Evolutionary conservation across 106 monocot species (phyloP), one percentile per base, ranked within the genome.

Genomic region (Hemerocallis citrina): DNA sequence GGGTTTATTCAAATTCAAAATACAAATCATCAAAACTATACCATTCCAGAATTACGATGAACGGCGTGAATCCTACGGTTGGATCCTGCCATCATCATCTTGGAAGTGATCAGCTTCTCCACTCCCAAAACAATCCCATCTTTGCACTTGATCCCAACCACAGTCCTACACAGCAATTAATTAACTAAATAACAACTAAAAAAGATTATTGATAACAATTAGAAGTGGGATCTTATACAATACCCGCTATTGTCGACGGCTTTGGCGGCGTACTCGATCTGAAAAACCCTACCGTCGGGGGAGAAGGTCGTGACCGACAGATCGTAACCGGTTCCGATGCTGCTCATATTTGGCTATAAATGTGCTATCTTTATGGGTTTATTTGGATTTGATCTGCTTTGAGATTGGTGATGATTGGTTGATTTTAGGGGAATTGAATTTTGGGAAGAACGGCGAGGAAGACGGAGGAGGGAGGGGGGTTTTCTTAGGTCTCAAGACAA

Each of bases 201-300:
- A n/a, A n/a, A n/a, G n/a, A n/a, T n/a, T n/a, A n/a, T 11, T 37
- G 17, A 59, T 48, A 34, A 35, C 7, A 72, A 10, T 9, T 36
- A 51, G 7, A 70, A 13, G 23, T 21, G 41, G 20, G 21, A 47
- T 21, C 5, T 16, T 2, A 44, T 31, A 28, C 17, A 7, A 39
- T 16, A 93, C 93, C 93, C 93, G 73, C 93, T 93, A 70, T 93
- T 89, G 79, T 93, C 93, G 56, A 89, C 93, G 61, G 93, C 93
- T 50, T 93, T 93, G 55, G 88, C 82, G 37, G 93, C 81, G 70
- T 93, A 93, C 82, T 93, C 93, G 77, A 93, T 85, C 85, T 93
- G 93, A 74, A 93, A 93, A 57, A 93, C 89, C 33, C 93, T 75
- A 14, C 93, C 93, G 49, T 93, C 93, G 48, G 93, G 93, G 22